Evolutionary conservation across 129 eudicot species (phyloP).

Genomic region (Mikania micrantha): DNA sequence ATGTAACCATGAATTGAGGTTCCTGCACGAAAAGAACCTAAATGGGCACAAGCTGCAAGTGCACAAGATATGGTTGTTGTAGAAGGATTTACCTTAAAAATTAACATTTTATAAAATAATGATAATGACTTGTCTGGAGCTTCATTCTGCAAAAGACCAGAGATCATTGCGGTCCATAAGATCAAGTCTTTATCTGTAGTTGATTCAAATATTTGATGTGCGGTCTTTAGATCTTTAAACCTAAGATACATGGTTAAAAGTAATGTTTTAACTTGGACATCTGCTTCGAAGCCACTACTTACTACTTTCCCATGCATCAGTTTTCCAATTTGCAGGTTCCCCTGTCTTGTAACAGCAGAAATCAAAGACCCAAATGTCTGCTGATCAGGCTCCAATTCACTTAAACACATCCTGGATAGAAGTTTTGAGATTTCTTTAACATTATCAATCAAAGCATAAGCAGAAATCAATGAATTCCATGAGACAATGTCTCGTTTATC

Average conservation of each 20-base stretch:
- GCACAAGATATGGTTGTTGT: constrained; percentile 59
- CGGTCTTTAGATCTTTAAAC: constrained; percentile 38
- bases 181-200: constrained; percentile 53
- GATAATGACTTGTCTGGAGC: constrained; percentile 49
- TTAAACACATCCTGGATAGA: constrained; percentile 43
- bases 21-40: constrained; percentile 42
- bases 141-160: constrained; percentile 81
- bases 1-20: constrained; percentile 65
- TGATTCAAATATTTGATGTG: constrained; percentile 43
- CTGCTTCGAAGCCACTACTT: constrained; percentile 42
- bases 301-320: constrained; percentile 63
- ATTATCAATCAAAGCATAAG: constrained; percentile 47
- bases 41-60: constrained; percentile 73
- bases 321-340: constrained; percentile 38
- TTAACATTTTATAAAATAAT: constrained; percentile 46
- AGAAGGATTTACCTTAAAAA: constrained; percentile 45
- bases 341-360: constrained; percentile 38
- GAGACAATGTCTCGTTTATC: constrained; percentile 52
- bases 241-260: constrained; percentile 60
- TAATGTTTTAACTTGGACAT: constrained; percentile 52
- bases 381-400: constrained; percentile 56
- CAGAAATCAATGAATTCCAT: constrained; percentile 84
- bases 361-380: constrained; percentile 60
- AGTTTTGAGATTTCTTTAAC: constrained; percentile 33
- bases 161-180: constrained; percentile 79